Evolutionary conservation across 225 moss, liverwort and hornwort species (phyloP), one percentile per base, ranked within the genome.

Genomic region (Asterella californica): DNA sequence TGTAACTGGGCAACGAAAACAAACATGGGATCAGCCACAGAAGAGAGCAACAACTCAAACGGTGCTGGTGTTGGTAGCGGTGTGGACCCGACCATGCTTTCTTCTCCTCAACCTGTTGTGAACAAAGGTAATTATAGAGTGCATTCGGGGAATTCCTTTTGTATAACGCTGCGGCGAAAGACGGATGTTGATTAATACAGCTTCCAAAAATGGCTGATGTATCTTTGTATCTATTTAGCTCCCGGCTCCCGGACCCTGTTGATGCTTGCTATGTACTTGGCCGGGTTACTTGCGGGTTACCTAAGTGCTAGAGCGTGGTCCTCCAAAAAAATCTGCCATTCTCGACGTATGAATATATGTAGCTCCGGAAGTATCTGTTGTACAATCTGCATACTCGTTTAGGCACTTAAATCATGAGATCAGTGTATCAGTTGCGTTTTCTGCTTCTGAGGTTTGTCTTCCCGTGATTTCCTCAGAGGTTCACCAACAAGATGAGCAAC

Each of bases 1-100:
- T 99, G 99, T 85, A 99, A 99, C 73, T 99, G 99, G 99, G 99
- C 99, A 68, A 95, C 91, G 30, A 99, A 95, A 82, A 93, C 96
- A 30, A 96, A 88, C 71, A 92, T 85, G 88, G 88, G 83, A 69
- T 76, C 84, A 50, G 88, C 87, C 54, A 74, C 78, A 55, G 94
- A 96, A 54, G 96, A 96, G 21, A 86, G 24, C 42, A 88, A 85
- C 53, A 59, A 78, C 73, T 80, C 88, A 61, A 92, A 88, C 76
- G 89, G 83, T 55, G 80, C 85, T 81, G 86, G 82, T 73, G 76
- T 84, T 50, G 88, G 84, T 67, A 86, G 86, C 81, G 86, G 79
- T 36, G 85, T 88, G 74, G 96, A 94, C 66, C 92, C 69, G 18
- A 33, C 87, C n/a, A 86, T 85, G 63, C 85, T 90, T 67, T 85